Conservation (phyloP, 164 flowering plant species). For the Nelumbo lutea region DNA sequence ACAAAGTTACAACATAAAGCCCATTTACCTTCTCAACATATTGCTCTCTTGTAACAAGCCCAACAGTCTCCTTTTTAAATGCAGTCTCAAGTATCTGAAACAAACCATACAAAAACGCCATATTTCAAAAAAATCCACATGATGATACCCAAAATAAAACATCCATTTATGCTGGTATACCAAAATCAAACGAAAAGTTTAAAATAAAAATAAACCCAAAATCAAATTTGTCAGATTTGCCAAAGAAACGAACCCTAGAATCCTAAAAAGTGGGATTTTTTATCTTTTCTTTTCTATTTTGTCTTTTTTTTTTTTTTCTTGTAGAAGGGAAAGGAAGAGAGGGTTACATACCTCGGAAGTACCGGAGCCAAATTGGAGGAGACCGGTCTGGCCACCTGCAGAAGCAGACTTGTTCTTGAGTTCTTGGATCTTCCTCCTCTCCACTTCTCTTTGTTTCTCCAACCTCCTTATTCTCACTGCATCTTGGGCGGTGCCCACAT, state of each 20-base stretch:
- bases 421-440: conserved; percentile 85
- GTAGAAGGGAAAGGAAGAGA: background rate
- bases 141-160: background rate
- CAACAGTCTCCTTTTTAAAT: conserved; percentile 97
- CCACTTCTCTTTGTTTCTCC: conserved; percentile 94
- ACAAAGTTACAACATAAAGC: background rate
- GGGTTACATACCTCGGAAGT: conserved; percentile 62
- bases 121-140: background rate
- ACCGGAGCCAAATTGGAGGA: conserved; percentile 94
- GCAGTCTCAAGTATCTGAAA: conserved; percentile 91
- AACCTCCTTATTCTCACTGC: conserved; percentile 90
- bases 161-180: background rate
- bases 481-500: conserved; percentile 99
- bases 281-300: no score
- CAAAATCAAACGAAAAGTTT: background rate
- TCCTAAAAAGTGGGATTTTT: background rate
- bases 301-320: no score
- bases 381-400: conserved; percentile 87
- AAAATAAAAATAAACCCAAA: no score
- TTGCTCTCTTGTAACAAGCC: conserved; percentile 96
- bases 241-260: conserved; percentile 1
- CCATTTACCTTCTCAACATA: conserved; percentile 89
- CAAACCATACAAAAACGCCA: background rate
- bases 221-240: no score
- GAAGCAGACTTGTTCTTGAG: conserved; percentile 87